These are phyloP conservation scores for Exophiala oligosperma DNA, from an alignment of 2,329 filamentous ascomycete genomes.

Conservation along the genomic window DNA sequence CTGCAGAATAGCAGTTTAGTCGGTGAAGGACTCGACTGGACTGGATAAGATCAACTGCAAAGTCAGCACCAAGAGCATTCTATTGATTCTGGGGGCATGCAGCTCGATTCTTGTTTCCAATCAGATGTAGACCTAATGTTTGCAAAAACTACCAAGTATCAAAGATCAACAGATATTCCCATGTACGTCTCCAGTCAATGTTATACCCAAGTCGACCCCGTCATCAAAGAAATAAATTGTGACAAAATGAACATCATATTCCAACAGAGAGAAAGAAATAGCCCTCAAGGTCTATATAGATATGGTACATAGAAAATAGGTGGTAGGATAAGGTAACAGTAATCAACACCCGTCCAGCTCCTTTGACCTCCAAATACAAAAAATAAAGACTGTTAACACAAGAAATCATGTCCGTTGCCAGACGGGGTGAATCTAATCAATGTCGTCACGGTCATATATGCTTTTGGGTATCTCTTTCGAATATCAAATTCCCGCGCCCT, in stretches of 20 bases:
- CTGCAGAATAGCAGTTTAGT: too few species aligned
- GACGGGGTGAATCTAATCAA: conserved; percentile 23
- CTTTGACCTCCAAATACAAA: not conserved
- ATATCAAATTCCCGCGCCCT: conserved; percentile 24
- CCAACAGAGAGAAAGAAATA: not conserved
- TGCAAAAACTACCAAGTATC: too few species aligned
- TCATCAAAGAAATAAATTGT: too few species aligned
- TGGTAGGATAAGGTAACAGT: not conserved
- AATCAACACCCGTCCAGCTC: conserved; percentile 6
- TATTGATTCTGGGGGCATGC: too few species aligned
- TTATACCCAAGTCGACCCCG: too few species aligned
- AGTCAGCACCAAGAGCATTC: too few species aligned
- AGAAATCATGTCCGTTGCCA: conserved; percentile 27
- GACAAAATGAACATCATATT: not conserved
- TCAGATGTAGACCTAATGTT: too few species aligned
- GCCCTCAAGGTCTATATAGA: conserved; percentile 3
- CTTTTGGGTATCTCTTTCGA: conserved; percentile 26
- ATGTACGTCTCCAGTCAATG: too few species aligned
- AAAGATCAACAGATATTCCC: too few species aligned
- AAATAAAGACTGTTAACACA: conserved; percentile 9
- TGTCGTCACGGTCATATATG: conserved; percentile 25
- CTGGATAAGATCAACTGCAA: too few species aligned
- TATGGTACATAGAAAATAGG: conserved; percentile 14
- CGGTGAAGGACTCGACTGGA: too few species aligned
- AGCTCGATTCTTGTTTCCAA: too few species aligned